Evolutionary conservation across 805 yeast species (phyloP).

Genomic region (Candida quercuum): DNA sequence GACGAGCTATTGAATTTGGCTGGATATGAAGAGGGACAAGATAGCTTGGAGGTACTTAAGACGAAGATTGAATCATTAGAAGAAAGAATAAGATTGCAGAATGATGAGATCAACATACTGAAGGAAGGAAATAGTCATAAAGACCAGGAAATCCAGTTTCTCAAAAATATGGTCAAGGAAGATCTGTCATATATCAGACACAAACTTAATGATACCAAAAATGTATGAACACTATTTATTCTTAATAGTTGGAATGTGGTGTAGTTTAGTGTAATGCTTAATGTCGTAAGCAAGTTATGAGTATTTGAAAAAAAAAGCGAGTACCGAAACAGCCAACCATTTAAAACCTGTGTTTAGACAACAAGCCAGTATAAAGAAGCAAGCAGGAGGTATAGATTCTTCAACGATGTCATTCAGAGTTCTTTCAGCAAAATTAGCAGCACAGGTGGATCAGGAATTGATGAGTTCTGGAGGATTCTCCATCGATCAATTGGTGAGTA

Average conservation of each 20-base stretch:
- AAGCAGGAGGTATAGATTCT: background rate
- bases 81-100: conserved; percentile 5
- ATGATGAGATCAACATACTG: conserved; percentile 6
- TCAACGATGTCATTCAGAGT: conserved; percentile 26
- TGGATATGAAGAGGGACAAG: conserved; percentile 9
- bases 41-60: background rate
- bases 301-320: background rate
- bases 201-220: conserved; percentile 11
- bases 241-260: too few species aligned
- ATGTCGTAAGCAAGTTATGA: background rate
- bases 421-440: conserved; percentile 52
- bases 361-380: too few species aligned
- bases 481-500: conserved; percentile 61
- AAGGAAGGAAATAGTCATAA: conserved; percentile 8
- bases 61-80: conserved; percentile 5
- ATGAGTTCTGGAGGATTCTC: conserved; percentile 84
- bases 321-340: too few species aligned
- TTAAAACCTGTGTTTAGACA: too few species aligned
- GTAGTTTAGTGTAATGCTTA: background rate
- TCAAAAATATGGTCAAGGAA: conserved; percentile 20
- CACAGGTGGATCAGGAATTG: conserved; percentile 74
- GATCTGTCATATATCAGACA: conserved; percentile 20
- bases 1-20: conserved; percentile 17
- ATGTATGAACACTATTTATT: too few species aligned
- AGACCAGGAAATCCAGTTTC: conserved; percentile 18